Evolutionary conservation across 495 filamentous ascomycete genomes (phyloP).

Genomic region (Xylaria telfairii): DNA sequence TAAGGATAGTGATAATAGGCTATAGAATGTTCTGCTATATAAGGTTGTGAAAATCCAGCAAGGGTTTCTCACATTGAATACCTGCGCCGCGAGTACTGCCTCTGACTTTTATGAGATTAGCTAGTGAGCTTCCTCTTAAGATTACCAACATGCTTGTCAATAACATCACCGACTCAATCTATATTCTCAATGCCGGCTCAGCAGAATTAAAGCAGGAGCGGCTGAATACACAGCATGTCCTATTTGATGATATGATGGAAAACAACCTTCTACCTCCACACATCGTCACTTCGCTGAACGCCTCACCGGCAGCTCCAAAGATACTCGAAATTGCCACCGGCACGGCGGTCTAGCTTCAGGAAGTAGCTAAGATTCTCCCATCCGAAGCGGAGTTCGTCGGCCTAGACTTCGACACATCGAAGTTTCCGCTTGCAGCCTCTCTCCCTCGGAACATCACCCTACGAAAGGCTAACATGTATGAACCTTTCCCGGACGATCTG

Average conservation of each 20-base stretch:
- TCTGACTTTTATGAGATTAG: no score
- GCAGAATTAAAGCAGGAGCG: neutral
- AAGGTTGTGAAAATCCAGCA: no score
- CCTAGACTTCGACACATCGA: conserved; percentile 20
- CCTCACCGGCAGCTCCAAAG: conserved; percentile 5
- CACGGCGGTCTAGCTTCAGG: conserved; percentile 9
- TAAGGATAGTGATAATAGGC: no score
- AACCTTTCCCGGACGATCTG: conserved; percentile 16
- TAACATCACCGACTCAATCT: no score
- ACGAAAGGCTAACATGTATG: conserved; percentile 12
- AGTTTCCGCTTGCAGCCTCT: conserved; percentile 1
- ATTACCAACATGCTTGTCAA: no score
- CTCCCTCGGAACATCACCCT: conserved; percentile 16
- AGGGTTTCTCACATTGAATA: no score
- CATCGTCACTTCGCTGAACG: neutral
- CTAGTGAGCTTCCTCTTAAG: no score
- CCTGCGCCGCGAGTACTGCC: no score
- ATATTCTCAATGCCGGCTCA: conserved; percentile 15
- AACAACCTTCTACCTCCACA: conserved; percentile 21
- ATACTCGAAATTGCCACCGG: conserved; percentile 23
- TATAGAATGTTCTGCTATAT: no score
- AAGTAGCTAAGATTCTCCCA: conserved; percentile 18
- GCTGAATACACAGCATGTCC: conserved; percentile 14
- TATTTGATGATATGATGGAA: conserved; percentile 18
- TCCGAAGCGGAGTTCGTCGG: conserved; percentile 19